Base-by-base conservation (phyloP, 2,329 filamentous ascomycete genomes). In the Curvularia spicifera region DNA sequence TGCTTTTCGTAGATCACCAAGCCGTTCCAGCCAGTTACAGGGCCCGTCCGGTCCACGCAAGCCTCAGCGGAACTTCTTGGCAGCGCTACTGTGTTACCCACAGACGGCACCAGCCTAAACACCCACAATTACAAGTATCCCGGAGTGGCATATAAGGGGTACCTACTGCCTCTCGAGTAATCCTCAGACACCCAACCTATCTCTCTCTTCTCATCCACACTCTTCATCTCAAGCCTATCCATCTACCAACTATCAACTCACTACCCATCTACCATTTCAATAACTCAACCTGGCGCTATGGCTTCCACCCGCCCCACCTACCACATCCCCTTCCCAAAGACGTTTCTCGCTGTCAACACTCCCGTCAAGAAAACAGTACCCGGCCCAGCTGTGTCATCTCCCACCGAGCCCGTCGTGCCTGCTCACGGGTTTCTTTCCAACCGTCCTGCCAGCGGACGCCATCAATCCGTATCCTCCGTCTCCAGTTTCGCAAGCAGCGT, bases 361-460 rank as follows among this genome's bases (percentile, higher is more conserved):
- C 70, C 68, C 54, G n/a, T 63, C 64, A 70, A 73, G 55, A 65
- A 69, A 59, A 40, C 63, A 33, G 39, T 44, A 12, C 31, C 31
- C 31, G 13, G 31, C 40, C 22, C 44, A 39, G 33, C 28, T 35
- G 28, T 56, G 42, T 49, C 55, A 44, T 49, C 55, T 56, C 54
- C 65, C 62, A 48, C 68, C 57, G 59, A 68, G 60, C 42, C 66
- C 63, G 58, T 69, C 62, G 57, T 67, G 57, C 45, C 65, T 65
- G 52, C 65, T 65, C 72, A 76, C 70, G 65, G 63, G 59, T 76
- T 76, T 71, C 73, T 76, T 70, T 75, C 72, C 70, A 76, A 76
- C 72, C 67, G 66, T 26, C 53, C 69, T 26, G 26, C 24, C 47
- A 55, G 62, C 46, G 51, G 63, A 3, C 68, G 72, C 62, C 67